Evolutionary conservation across 2,329 filamentous ascomycete genomes (phyloP).

Genomic region (Truncatella angustata): DNA sequence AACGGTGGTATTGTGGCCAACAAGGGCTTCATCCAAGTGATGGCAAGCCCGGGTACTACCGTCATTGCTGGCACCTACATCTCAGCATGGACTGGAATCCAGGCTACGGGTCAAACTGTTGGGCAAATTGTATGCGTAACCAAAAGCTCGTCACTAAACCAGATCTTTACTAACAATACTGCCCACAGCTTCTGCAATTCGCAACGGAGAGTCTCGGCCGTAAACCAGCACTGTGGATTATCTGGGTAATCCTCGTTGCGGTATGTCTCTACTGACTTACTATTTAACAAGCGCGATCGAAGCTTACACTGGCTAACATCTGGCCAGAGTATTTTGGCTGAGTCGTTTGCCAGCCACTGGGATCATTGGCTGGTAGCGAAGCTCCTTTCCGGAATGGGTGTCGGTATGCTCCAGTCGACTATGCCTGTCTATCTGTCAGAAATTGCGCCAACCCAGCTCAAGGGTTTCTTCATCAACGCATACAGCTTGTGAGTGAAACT

Average conservation of each 20-base stretch:
- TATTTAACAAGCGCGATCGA: not conserved
- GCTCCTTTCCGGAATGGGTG: not conserved
- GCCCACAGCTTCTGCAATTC: not conserved
- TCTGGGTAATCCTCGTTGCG: constrained; percentile 4
- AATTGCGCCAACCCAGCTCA: constrained; percentile 2
- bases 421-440: constrained; percentile 9
- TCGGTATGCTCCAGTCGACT: constrained; percentile 8
- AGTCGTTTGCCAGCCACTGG: constrained; percentile 5
- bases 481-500: constrained; percentile 4
- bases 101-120: not conserved
- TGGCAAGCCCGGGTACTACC: constrained; percentile 1
- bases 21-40: constrained; percentile 6
- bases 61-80: not conserved
- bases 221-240: constrained; percentile 7
- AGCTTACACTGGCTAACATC: no score
- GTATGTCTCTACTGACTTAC: not conserved
- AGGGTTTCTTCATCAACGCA: constrained; percentile 6
- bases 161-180: not conserved
- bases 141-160: not conserved
- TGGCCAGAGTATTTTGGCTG: constrained; percentile 4
- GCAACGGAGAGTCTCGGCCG: constrained; percentile 4
- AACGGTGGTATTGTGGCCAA: constrained; percentile 8
- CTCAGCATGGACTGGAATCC: constrained; percentile 5
- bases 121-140: not conserved
- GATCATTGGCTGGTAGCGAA: constrained; percentile 6